A percentile compares a stretch with the other conserved stretches of the same genome.
Evolutionary conservation across 2,329 filamentous ascomycete species (phyloP).

Genomic region (Diplodia intermedia): DNA sequence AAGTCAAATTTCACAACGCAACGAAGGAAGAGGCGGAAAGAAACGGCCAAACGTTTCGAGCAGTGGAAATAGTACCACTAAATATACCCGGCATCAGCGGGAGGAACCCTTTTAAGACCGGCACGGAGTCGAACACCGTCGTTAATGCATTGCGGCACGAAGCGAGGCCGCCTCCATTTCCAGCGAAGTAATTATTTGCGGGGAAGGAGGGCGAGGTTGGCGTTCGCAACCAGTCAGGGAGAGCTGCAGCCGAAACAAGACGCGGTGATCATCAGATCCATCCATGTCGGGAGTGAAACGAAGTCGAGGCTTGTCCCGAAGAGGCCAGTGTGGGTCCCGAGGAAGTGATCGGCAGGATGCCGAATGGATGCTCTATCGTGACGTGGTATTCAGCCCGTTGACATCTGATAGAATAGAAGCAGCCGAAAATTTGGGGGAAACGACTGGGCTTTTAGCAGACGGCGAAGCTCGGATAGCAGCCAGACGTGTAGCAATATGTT

Average conservation of each 20-base stretch:
- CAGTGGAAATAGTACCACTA: neutral
- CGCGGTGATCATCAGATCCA: slow-evolving; percentile 6
- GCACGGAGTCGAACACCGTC: neutral
- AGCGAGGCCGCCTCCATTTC: neutral
- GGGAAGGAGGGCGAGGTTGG: neutral
- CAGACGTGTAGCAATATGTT: neutral
- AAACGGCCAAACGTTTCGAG: neutral
- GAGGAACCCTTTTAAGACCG: neutral
- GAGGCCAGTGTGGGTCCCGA: neutral
- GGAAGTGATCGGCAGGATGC: slow-evolving; percentile 10
- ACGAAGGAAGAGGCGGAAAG: neutral
- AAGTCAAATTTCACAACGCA: neutral
- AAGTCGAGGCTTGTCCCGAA: slow-evolving; percentile 2
- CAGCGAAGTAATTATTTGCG: slow-evolving; percentile 16
- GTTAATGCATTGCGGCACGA: neutral
- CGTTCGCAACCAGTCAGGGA: slow-evolving; percentile 5
- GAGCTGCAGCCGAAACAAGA: neutral
- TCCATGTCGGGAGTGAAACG: slow-evolving; percentile 15
- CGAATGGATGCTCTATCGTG: neutral
- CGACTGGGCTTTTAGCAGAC: neutral
- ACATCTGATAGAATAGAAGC: neutral
- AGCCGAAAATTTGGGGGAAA: neutral
- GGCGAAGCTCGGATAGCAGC: too few relatives aligned
- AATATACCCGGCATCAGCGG: neutral
- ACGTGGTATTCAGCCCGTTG: too few relatives aligned